Evolutionary conservation across 1,284 basidiomycete genomes (phyloP), one percentile per base, ranked within the genome.

Genomic region (Rhodotorula sp.): DNA sequence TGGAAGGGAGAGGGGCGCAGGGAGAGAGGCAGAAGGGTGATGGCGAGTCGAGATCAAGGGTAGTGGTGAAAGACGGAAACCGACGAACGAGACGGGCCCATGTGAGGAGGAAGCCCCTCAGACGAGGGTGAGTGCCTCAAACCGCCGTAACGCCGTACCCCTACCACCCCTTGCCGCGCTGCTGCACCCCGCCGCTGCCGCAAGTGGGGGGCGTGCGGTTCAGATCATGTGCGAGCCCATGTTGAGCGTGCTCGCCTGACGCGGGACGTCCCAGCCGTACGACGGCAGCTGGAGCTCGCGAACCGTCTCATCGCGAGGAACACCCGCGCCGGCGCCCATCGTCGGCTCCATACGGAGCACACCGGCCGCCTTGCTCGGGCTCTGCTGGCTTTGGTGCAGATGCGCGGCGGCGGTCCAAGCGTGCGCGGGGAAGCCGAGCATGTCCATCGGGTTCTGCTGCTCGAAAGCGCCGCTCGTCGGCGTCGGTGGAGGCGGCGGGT

Each of bases 171-270:
- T 8, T 17, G 15, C 36, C 39, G 27, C n/a, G 39, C 39, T n/a
- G 21, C 17, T n/a, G 39, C 39, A 29, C 39, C 57, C 39, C 39
- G 27, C 12, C 17, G 36, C 25, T 8, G 27, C 12, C n/a, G n/a
- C 3, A 1, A 5, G 17, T 4, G 10, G n/a, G 17, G 57, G 39
- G 39, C 57, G 57, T 58, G 66, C 27, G 66, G 56, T 67, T 54
- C 53, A 67, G n/a, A 67, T 55, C 44, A 67, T 41, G 54, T 67
- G 66, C 44, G 59, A 25, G 37, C 65, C 65, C 32, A 67, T 50
- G 54, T 67, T 67, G 54, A 67, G 66, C 59, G 66, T 61, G 46
- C 25, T 57, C 27, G 48, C 39, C 60, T 67, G 66, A 21, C 51
- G 32, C 19, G 66, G 66, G 19, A 55, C 4, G 36, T 67, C 66